phyloP scores from a whole-genome alignment of 108 stramenopile species.

The Cyclostephanos invisitatus region DNA sequence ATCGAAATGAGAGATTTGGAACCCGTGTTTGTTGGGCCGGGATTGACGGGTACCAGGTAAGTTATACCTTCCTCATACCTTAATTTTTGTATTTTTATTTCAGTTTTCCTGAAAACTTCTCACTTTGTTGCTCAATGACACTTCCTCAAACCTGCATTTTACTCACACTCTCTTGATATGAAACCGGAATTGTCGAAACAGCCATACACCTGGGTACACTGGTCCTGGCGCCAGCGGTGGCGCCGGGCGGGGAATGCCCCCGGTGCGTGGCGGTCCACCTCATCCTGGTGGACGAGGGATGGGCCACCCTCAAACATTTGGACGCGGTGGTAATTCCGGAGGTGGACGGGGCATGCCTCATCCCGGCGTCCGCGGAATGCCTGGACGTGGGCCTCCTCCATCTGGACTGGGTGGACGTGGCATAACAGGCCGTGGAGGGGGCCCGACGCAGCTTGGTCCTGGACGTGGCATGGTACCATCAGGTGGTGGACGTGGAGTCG shows the following conservation, averaged over 20 bases:
- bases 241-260: constrained; percentile 5
- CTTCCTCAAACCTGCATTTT: background rate
- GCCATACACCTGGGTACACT: constrained; percentile 11
- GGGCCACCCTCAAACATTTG: background rate
- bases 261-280: constrained; percentile 11
- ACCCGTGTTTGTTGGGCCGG: constrained; percentile 45
- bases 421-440: constrained; percentile 19
- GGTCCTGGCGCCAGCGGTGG: constrained; percentile 3
- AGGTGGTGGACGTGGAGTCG: constrained; percentile 22
- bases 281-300: constrained; percentile 12
- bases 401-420: constrained; percentile 12
- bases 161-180: background rate
- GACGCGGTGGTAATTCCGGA: constrained; percentile 1
- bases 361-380: constrained; percentile 7
- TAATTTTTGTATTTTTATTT: background rate
- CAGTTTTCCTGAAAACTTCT: background rate
- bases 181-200: background rate
- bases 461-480: constrained; percentile 27
- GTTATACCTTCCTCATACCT: background rate
- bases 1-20: constrained; percentile 85
- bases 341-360: constrained; percentile 12
- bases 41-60: constrained; percentile 26
- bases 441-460: constrained; percentile 18
- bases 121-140: background rate
- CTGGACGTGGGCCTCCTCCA: constrained; percentile 9